A percentile compares a stretch with the other conserved stretches of the same genome.
These are phyloP conservation scores for Grosmannia clavigera DNA, from an alignment of 2,329 filamentous ascomycete species.

Conservation along the genomic window DNA sequence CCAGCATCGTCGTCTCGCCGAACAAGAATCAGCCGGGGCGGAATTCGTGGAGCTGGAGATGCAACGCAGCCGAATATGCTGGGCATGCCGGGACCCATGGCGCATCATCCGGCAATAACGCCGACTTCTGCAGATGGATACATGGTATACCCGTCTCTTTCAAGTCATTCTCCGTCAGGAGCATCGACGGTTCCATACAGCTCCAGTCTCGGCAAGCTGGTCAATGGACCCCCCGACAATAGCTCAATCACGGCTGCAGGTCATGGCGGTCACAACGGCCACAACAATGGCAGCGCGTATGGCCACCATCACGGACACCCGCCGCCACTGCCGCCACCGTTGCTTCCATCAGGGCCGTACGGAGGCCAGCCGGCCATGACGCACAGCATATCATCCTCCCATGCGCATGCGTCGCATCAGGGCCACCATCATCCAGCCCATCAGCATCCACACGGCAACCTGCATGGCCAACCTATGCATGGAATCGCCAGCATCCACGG, in stretches of 20 bases:
- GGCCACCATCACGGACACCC: neutral
- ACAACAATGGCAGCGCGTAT: neutral
- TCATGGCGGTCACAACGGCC: neutral
- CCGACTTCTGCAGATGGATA: neutral
- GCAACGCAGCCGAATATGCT: neutral
- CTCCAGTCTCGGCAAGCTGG: slow-evolving; percentile 1
- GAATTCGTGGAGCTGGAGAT: neutral
- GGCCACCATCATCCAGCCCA: neutral
- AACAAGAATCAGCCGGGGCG: neutral
- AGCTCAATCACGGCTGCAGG: neutral
- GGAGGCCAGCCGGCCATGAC: neutral
- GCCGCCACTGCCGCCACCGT: neutral
- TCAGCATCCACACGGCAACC: neutral
- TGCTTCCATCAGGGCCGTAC: neutral
- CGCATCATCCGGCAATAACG: neutral
- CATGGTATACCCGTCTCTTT: neutral
- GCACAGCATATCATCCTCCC: neutral
- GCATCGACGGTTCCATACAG: neutral
- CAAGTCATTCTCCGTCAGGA: neutral
- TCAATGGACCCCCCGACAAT: neutral
- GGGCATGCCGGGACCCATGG: neutral
- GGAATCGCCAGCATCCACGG: neutral
- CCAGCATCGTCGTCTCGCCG: neutral
- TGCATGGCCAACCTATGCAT: neutral
- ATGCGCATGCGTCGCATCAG: neutral